Evolutionary conservation across 345 rosid species (phyloP).

Genomic region (Noccaea bulbosa): DNA sequence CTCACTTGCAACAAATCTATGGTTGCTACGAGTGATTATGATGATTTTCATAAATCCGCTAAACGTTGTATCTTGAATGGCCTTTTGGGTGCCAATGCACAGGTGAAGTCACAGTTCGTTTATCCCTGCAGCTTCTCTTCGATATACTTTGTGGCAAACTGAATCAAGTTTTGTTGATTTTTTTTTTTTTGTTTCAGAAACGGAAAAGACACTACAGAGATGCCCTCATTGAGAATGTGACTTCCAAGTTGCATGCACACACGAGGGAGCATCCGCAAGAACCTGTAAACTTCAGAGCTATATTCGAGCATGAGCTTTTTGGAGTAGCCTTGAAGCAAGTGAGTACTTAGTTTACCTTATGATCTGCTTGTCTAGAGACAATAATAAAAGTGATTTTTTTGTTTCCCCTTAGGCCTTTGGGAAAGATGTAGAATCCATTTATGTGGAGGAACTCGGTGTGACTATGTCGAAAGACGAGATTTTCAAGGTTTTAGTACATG

Average conservation of each 20-base stretch:
- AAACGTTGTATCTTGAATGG: constrained; percentile 62
- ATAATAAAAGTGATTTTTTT: neutral
- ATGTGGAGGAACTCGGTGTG: constrained; percentile 64
- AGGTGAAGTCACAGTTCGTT: constrained; percentile 52
- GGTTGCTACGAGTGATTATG: constrained; percentile 91
- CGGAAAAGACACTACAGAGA: constrained; percentile 64
- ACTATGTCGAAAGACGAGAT: constrained; percentile 65
- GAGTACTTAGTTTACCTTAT: constrained; percentile 32
- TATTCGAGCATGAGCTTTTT: constrained; percentile 78
- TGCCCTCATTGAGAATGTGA: constrained; percentile 57
- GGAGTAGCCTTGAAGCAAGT: constrained; percentile 73
- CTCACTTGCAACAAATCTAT: constrained; percentile 71
- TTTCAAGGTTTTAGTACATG: constrained; percentile 58
- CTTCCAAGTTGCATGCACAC: constrained; percentile 49
- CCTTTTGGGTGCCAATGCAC: constrained; percentile 70
- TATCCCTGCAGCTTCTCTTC: neutral
- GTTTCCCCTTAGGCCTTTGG: constrained; percentile 62
- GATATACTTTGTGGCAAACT: neutral
- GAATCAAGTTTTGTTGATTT: neutral
- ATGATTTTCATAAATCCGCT: constrained; percentile 69
- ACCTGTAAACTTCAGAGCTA: constrained; percentile 71
- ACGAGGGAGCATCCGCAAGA: constrained; percentile 42
- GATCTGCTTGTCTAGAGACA: neutral
- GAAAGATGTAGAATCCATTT: constrained; percentile 60
- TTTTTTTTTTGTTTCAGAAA: constrained; percentile 47